Conservation (phyloP, 495 filamentous ascomycete genomes). For the Pyrenopolyporus hunteri region DNA sequence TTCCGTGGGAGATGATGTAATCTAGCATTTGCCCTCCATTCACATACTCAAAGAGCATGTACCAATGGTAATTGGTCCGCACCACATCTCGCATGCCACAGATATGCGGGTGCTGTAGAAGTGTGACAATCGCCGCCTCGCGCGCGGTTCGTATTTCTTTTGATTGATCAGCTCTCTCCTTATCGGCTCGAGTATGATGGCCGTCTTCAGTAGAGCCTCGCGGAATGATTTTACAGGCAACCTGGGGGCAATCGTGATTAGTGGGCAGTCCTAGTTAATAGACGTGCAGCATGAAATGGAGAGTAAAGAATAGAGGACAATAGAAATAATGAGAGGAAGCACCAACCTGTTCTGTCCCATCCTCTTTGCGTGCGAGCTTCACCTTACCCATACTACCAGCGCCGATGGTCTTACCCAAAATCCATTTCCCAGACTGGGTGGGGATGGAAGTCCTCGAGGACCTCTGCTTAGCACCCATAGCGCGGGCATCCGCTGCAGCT, state of each 20-base stretch:
- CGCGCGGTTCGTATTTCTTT: conserved; percentile 96
- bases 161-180: conserved; percentile 88
- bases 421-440: conserved; percentile 85
- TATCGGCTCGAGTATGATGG: conserved; percentile 73
- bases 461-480: conserved; percentile 53
- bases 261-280: not conserved
- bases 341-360: conserved; percentile 80
- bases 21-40: conserved; percentile 99
- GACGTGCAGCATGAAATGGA: not conserved
- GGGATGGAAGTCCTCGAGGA: conserved; percentile 82
- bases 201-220: conserved; percentile 79
- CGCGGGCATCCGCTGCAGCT: conserved; percentile 51
- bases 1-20: conserved; percentile 98
- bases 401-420: conserved; percentile 95
- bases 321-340: not conserved
- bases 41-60: conserved; percentile 99
- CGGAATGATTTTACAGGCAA: conserved; percentile 98
- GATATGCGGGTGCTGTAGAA: conserved; percentile 94
- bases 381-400: conserved; percentile 98
- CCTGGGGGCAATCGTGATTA: conserved; percentile 57
- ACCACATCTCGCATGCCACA: conserved; percentile 96
- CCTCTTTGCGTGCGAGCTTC: conserved; percentile 81
- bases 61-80: conserved; percentile 97
- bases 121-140: conserved; percentile 95
- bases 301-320: not conserved